Base-by-base conservation (phyloP, 441 rosid genomes). In the Iberis amara region DNA sequence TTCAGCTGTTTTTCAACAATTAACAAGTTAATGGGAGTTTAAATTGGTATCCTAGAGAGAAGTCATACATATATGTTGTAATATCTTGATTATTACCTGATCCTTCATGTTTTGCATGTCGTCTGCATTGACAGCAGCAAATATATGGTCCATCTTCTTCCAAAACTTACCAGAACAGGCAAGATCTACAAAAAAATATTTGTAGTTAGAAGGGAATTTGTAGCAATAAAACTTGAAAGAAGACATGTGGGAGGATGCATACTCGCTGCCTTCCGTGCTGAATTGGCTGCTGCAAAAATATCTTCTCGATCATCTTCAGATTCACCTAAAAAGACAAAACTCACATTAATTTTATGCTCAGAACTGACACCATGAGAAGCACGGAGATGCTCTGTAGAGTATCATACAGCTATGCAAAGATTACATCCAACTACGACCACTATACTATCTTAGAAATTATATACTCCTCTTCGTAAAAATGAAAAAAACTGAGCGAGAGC, bases 221-320 rank as follows among this genome's bases (percentile, higher is more conserved):
- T 27, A 14, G 58, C 46, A 31, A 48, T 37, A 47, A 36, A 58
- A 36, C 30, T 39, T 52, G 43, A 58, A 30, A 52, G 47, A 51
- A 47, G 57, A 39, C 26, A 39, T 62, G 60, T 32, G 47, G 52
- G 43, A 68, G 57, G 68, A 68, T 33, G 28, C 80, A 48, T 86
- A 94, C 99, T 47, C 51, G 74, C 67, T 58, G 87, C 77, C 53
- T 76, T 79, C 45, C 75, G 69, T 42, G 99, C 97, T 62, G 83
- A 83, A 54, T 73, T 69, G 52, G 97, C 99, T 57, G 96, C 96
- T 32, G 74, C 82, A 72, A 80, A 74, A 31, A 89, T 73, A 66
- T 89, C 96, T 60, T 83, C 96, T 41, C 57, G 85, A 59, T 89
- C 96, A 70, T 88, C 96, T 55, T 84, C 91, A 62, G 89, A 81